Evolutionary conservation across 1,284 basidiomycete species (phyloP).

Genomic region (Cutaneotrichosporon arboriforme): DNA sequence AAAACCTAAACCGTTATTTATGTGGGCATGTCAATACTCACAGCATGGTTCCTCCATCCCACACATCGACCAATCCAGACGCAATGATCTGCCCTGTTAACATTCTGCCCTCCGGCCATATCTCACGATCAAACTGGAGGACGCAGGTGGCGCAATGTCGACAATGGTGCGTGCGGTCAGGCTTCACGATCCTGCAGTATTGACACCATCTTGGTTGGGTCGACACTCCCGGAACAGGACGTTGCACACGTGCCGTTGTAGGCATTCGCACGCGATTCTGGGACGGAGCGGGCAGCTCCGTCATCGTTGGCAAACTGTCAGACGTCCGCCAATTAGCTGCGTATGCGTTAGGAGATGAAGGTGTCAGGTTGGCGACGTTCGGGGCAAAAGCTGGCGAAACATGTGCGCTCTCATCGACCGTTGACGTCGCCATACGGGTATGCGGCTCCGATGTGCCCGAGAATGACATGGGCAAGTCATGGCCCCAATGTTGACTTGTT

Average conservation of each 20-base stretch:
- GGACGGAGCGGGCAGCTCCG: too few relatives aligned
- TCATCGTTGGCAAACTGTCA: too few relatives aligned
- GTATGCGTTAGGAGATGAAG: too few relatives aligned
- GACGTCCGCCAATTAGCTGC: too few relatives aligned
- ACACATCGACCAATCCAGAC: constrained; percentile 47
- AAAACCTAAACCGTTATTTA: constrained; percentile 32
- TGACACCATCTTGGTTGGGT: constrained; percentile 34
- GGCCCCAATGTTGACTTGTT: neutral
- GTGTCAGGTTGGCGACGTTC: too few relatives aligned
- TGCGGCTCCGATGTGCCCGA: neutral
- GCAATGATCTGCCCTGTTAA: constrained; percentile 41
- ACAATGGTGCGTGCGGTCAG: constrained; percentile 46
- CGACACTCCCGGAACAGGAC: constrained; percentile 29
- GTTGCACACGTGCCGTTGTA: constrained; percentile 6
- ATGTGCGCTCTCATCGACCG: too few relatives aligned
- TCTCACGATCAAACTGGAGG: constrained; percentile 40
- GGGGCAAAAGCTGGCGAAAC: too few relatives aligned
- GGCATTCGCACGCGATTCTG: too few relatives aligned
- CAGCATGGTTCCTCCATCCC: constrained; percentile 47
- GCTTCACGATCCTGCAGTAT: constrained; percentile 45
- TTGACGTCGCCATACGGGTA: neutral
- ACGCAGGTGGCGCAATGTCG: constrained; percentile 47
- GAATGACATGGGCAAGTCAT: neutral
- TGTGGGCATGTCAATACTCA: constrained; percentile 7
- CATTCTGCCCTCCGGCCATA: too few relatives aligned